These are phyloP conservation scores for Nannochloropsis gaditana DNA, from an alignment of 108 stramenopile species.

Conservation along the genomic window DNA sequence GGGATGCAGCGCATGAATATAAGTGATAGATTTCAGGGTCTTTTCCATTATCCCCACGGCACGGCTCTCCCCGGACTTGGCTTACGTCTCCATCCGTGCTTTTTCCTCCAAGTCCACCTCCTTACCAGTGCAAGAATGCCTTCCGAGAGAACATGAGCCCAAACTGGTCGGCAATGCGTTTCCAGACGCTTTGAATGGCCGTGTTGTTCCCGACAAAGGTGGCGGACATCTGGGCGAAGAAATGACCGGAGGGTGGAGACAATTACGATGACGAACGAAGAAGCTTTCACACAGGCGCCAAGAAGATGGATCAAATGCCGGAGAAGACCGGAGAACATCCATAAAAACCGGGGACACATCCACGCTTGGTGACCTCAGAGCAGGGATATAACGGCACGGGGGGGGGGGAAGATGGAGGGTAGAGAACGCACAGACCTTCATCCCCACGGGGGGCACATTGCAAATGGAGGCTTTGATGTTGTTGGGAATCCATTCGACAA, in stretches of 20 bases:
- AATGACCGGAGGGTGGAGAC: not conserved
- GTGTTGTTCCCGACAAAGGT: constrained; percentile 70
- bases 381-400: too few species aligned
- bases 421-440: constrained; percentile 57
- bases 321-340: too few species aligned
- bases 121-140: constrained; percentile 75
- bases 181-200: constrained; percentile 68
- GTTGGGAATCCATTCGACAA: constrained; percentile 99
- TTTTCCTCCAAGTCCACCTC: not conserved
- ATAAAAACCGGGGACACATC: too few species aligned
- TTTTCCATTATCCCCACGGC: not conserved
- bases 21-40: not conserved
- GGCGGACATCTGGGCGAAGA: constrained; percentile 49
- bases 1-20: not conserved
- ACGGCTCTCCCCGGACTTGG: not conserved
- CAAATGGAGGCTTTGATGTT: constrained; percentile 98
- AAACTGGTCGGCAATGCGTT: constrained; percentile 75
- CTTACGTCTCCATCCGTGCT: not conserved
- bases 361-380: too few species aligned
- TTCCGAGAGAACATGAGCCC: constrained; percentile 77
- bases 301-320: too few species aligned
- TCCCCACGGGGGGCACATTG: constrained; percentile 92
- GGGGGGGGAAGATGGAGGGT: not conserved
- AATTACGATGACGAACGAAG: not conserved
- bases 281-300: too few species aligned